These are phyloP conservation scores for Ambrosiella beaveri DNA, from an alignment of 2,329 filamentous ascomycete species.

Conservation along the genomic window DNA sequence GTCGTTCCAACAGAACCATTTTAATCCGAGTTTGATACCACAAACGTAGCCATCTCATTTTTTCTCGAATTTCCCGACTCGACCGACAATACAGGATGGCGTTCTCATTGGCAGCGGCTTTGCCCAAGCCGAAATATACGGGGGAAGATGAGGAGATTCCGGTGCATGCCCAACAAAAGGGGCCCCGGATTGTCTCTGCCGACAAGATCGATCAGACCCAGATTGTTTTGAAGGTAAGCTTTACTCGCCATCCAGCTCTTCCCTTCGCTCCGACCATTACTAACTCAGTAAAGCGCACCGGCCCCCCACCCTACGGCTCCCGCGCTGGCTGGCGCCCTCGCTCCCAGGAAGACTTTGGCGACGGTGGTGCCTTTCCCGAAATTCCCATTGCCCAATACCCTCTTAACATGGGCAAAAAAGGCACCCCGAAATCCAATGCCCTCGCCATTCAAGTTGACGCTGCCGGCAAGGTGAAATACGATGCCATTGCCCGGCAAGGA, in stretches of 20 bases:
- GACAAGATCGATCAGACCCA: slow-evolving; percentile 71
- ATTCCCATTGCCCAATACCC: slow-evolving; percentile 89
- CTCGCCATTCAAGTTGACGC: slow-evolving; percentile 81
- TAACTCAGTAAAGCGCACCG: slow-evolving; percentile 39
- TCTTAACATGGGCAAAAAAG: slow-evolving; percentile 81
- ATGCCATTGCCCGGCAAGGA: slow-evolving; percentile 80
- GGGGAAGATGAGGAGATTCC: slow-evolving; percentile 75
- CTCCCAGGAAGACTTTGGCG: slow-evolving; percentile 76
- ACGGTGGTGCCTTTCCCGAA: slow-evolving; percentile 92
- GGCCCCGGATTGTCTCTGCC: slow-evolving; percentile 65
- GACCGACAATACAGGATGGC: slow-evolving; percentile 29
- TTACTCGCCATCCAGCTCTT: neutral
- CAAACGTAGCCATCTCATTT: neutral
- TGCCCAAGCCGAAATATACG: slow-evolving; percentile 82
- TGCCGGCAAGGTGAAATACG: slow-evolving; percentile 89
- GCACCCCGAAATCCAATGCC: slow-evolving; percentile 58
- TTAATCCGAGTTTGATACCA: too few relatives aligned
- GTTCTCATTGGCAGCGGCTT: slow-evolving; percentile 56
- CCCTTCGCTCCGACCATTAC: neutral
- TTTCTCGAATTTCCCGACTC: neutral
- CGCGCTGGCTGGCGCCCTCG: slow-evolving; percentile 83
- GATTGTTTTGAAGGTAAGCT: slow-evolving; percentile 52
- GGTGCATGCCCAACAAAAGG: slow-evolving; percentile 52
- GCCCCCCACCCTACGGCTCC: slow-evolving; percentile 76
- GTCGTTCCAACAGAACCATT: too few relatives aligned